Evolutionary conservation across 345 rosid species (phyloP).

Genomic region (Populus pruinosa): DNA sequence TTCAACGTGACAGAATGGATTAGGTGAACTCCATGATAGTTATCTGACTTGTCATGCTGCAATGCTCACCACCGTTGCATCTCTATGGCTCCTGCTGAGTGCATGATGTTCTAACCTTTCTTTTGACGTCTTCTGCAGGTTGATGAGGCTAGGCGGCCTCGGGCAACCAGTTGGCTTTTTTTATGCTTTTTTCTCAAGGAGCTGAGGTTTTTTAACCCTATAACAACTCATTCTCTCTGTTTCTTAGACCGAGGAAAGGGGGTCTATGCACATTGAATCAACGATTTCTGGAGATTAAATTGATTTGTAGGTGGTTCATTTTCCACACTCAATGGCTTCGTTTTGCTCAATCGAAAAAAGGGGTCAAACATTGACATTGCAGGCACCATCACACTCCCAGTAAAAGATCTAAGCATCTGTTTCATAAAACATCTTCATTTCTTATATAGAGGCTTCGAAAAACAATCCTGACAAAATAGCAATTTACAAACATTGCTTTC

Average conservation of each 20-base stretch:
- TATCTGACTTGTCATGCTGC: no score
- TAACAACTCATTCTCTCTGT: neutral
- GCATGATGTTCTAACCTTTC: no score
- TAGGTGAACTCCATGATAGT: no score
- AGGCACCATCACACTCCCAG: neutral
- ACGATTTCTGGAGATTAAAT: neutral
- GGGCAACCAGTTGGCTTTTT: neutral
- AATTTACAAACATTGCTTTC: slow-evolving; percentile 1
- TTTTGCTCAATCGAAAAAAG: neutral
- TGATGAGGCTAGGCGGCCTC: neutral
- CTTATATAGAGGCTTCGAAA: neutral
- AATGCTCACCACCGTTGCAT: no score
- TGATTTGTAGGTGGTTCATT: neutral
- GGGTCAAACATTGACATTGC: neutral
- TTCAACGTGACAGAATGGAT: no score
- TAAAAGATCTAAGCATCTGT: neutral
- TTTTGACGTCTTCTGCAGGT: neutral
- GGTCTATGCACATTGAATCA: neutral
- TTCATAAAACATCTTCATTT: neutral
- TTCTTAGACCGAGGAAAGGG: neutral
- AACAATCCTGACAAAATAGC: neutral
- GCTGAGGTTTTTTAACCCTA: neutral
- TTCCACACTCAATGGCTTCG: neutral
- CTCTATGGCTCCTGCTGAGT: no score
- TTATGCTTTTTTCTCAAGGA: neutral